Conservation (phyloP, 2,329 filamentous ascomycete genomes). For the Penicillium occitanis region DNA sequence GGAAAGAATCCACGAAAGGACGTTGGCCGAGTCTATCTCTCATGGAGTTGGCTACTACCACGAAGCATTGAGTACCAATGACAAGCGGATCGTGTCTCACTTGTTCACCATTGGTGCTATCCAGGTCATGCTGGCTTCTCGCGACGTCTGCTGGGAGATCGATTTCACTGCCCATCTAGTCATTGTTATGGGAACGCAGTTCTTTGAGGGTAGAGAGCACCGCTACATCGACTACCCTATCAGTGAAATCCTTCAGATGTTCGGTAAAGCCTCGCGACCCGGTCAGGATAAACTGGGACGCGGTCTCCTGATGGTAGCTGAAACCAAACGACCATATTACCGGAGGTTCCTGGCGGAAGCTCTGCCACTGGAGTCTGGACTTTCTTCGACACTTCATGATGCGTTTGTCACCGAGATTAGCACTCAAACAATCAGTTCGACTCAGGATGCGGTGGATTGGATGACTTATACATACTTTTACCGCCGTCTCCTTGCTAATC, state of each 20-base stretch:
- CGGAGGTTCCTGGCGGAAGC: conserved; percentile 98
- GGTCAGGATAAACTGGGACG: conserved; percentile 76
- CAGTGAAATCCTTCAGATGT: conserved; percentile 95
- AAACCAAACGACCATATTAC: conserved; percentile 95
- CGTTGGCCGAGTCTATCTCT: conserved; percentile 81
- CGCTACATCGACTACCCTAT: conserved; percentile 95
- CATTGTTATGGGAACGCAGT: conserved; percentile 96
- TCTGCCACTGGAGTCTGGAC: conserved; percentile 88
- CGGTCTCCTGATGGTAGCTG: conserved; percentile 94
- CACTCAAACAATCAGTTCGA: conserved; percentile 91
- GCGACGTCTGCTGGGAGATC: conserved; percentile 96
- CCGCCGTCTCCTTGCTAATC: conserved; percentile 87
- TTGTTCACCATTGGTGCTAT: conserved; percentile 87
- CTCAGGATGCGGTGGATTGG: conserved; percentile 97
- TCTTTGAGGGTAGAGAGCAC: conserved; percentile 94
- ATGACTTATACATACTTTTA: conserved; percentile 99
- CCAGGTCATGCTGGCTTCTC: conserved; percentile 76
- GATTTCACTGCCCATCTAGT: conserved; percentile 86
- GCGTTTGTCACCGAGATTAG: conserved; percentile 97
- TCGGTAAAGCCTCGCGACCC: conserved; percentile 83
- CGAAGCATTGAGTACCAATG: conserved; percentile 81
- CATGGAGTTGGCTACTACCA: conserved; percentile 98
- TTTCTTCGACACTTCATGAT: conserved; percentile 89
- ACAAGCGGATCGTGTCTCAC: conserved; percentile 91
- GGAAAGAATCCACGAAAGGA: conserved; percentile 78